Evolutionary conservation across 2,329 filamentous ascomycete genomes (phyloP).

Genomic region (Ceratocystis cubensis): DNA sequence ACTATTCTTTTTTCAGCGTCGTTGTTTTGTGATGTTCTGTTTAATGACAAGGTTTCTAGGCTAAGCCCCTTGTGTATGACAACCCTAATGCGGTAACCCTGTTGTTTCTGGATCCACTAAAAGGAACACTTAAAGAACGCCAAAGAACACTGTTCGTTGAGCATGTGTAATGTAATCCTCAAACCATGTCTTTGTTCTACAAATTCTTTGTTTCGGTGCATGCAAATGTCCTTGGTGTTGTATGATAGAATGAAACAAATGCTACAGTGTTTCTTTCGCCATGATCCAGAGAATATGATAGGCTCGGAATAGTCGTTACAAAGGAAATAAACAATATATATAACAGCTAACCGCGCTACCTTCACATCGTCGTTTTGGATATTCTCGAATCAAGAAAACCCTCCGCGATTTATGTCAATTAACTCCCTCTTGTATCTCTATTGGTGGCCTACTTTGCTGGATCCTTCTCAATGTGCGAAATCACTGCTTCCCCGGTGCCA

Average conservation of each 20-base stretch:
- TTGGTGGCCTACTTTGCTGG: too few relatives aligned
- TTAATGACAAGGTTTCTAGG: background rate
- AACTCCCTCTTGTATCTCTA: too few relatives aligned
- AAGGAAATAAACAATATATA: background rate
- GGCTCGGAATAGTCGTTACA: background rate
- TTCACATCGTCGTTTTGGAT: too few relatives aligned
- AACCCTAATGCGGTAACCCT: background rate
- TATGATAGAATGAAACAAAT: background rate
- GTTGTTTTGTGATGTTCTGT: background rate
- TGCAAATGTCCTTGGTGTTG: background rate
- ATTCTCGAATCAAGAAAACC: too few relatives aligned
- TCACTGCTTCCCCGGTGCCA: background rate
- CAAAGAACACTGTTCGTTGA: background rate
- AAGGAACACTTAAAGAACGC: background rate
- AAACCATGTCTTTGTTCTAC: slow-evolving; percentile 4
- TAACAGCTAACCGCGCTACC: background rate
- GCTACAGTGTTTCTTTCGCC: background rate
- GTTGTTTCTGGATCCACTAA: too few relatives aligned
- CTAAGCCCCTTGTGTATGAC: background rate
- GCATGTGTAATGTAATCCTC: background rate
- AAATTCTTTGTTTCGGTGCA: background rate
- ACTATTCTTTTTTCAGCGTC: background rate
- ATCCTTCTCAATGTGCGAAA: background rate
- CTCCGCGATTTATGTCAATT: too few relatives aligned
- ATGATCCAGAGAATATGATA: background rate